Evolutionary conservation across 2,329 filamentous ascomycete genomes (phyloP).

Genomic region (Colletotrichum sp.): DNA sequence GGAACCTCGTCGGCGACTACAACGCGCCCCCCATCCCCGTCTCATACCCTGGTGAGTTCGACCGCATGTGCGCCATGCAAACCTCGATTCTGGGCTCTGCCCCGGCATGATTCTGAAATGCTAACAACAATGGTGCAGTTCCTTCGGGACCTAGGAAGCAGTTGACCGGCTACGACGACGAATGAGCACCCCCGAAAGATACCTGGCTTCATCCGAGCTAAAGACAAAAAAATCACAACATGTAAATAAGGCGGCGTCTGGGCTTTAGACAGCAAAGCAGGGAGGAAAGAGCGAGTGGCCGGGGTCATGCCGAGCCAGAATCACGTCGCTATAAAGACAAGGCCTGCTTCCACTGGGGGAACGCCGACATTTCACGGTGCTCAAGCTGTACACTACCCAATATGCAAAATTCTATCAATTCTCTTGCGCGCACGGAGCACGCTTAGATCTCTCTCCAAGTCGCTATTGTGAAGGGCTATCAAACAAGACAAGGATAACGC

Average conservation of each 20-base stretch:
- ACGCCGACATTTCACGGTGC: neutral
- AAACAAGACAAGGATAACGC: neutral
- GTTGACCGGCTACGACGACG: conserved; percentile 66
- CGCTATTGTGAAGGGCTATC: neutral
- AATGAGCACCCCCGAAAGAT: conserved; percentile 27
- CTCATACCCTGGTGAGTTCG: conserved; percentile 88
- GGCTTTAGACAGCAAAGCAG: conserved; percentile 12
- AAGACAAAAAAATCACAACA: neutral
- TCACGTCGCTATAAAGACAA: neutral
- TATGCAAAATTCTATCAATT: conserved; percentile 2
- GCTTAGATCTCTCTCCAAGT: neutral
- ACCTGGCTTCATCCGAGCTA: neutral
- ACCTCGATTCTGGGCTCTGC: neutral
- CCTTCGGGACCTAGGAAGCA: conserved; percentile 64
- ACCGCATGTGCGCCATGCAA: neutral
- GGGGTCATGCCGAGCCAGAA: neutral
- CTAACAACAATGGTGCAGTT: conserved; percentile 42
- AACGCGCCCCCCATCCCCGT: conserved; percentile 76
- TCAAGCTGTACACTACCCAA: conserved; percentile 11
- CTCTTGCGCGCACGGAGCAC: neutral
- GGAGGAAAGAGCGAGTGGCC: neutral
- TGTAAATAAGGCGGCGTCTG: conserved; percentile 29
- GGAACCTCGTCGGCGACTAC: conserved; percentile 75
- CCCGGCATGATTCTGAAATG: neutral
- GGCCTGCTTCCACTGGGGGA: neutral